Base-by-base conservation (phyloP, 169 alveolate genomes). In the Cryptosporidium parvum region DNA sequence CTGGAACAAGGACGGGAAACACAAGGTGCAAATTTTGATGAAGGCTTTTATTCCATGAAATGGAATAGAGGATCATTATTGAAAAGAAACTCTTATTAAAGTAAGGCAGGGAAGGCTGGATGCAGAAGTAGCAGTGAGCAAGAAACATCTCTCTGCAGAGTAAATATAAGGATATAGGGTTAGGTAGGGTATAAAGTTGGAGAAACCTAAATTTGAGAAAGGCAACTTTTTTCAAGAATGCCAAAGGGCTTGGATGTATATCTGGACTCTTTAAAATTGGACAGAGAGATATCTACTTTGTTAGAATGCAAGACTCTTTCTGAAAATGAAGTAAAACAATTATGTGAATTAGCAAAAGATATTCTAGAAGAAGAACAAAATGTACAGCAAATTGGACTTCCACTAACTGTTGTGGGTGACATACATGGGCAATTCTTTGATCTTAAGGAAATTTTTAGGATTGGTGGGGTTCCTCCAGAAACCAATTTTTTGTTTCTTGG, bases 391-490 rank as follows among this genome's bases (percentile, higher is more conserved):
- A 85, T 94, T 61, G 93, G 96, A 35, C 95, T 93, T 5, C 96
- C 97, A 23, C 93, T 95, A 56, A 93, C 97, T 7, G 93, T 93
- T 35, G 94, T 96, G 69, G 98, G 98, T 45, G 98, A 96, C 89
- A 94, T 96, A 26, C 98, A 96, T 75, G 98, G 98, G 0, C 95
- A 96, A 80, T 94, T 98, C 92, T 94, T 92, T 93, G 94, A 91
- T 96, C 94, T 92, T 85, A 95, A 70, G 86, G 95, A 86, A 94
- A 94, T 84, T 69, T 94, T 59, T 44, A 37, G 89, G 39, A 80
- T 80, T 31, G 89, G 89, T 12, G 89, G 89, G 5, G 75, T 80
- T 26, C 89, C 89, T 80, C 99, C 99, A 1, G 89, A 80, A 80
- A 65, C 75, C 35, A 80, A 80, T 35, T 80, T 80, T 65, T 65